Base-by-base conservation (phyloP, 164 flowering plant species). In the Aristolochia contorta region DNA sequence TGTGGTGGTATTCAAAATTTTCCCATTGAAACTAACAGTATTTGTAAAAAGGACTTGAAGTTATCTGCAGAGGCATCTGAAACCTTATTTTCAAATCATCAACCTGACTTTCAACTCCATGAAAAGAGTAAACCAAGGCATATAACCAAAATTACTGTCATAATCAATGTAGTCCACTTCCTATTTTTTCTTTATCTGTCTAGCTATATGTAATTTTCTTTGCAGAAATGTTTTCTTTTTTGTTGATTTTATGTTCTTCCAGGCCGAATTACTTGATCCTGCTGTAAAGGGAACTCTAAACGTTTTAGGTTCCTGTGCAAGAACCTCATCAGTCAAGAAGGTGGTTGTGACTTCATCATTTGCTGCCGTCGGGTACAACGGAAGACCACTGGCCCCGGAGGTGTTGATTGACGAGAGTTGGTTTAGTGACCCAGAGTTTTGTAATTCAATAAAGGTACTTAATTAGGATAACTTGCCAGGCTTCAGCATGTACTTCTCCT, bases 211-310 rank as follows among this genome's bases (percentile, higher is more conserved):
- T 14, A 19, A 54, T 14, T 24, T 54, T 49, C 10, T 49, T 49
- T 18, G 19, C 43, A 62, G 6, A 18, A 50, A n/a, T n/a, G n/a
- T 12, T 4, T 50, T 50, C 16, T 5, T n/a, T 0, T n/a, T 50
- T 16, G n/a, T 19, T 3, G 13, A 67, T 56, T 52, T 18, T 24
- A 32, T 49, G 16, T 16, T 49, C n/a, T 66, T 61, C 51, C 82
- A 84, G 85, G 72, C 71, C 50, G 86, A 82, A 49, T 24, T 84
- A 48, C 63, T 82, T 59, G 84, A 80, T 12, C 89, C 89, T 14
- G 89, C 86, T 27, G 60, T 84, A 48, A 75, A 82, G 67, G 86
- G 89, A 67, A 84, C 89, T 21, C 80, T 84, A 12, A 84, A 84
- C 64, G 83, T 84, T 51, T 83, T 84, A 19, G 61, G 61, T 2